phyloP scores from a whole-genome alignment of 345 rosid species.

The Gossypium arboreum region DNA sequence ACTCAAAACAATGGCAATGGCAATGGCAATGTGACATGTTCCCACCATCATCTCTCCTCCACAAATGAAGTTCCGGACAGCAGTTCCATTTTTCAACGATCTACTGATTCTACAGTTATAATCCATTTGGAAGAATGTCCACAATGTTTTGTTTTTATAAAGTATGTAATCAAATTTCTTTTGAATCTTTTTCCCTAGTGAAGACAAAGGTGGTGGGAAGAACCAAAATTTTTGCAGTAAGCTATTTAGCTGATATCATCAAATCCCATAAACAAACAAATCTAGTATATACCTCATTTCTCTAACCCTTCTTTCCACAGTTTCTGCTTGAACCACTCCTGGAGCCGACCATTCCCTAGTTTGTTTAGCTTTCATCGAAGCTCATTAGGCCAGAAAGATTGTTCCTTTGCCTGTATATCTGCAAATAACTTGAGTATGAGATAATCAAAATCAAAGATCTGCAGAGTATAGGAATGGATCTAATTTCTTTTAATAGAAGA shows the following conservation, averaged over 20 bases:
- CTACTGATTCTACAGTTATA: conserved; percentile 19
- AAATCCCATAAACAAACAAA: conserved; percentile 17
- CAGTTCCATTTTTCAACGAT: conserved; percentile 27
- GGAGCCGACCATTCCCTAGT: not conserved
- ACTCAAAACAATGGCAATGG: conserved; percentile 15
- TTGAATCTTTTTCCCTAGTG: conserved; percentile 16
- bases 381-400: not conserved
- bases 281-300: not conserved
- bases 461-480: conserved; percentile 17
- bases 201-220: conserved; percentile 27
- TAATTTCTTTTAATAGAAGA: not conserved
- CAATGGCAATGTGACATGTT: conserved; percentile 21
- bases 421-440: not conserved
- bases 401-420: not conserved
- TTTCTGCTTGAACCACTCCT: not conserved
- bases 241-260: conserved; percentile 19
- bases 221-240: conserved; percentile 8
- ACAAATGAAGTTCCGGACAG: conserved; percentile 9
- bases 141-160: not conserved
- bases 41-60: conserved; percentile 24
- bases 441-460: conserved; percentile 21
- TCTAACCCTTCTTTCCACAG: not conserved
- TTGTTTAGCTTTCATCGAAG: not conserved
- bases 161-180: conserved; percentile 13
- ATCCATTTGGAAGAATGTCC: conserved; percentile 22